Evolutionary conservation across 805 yeast genomes (phyloP).

Genomic region (Yamadazyma paraphyllophila): DNA sequence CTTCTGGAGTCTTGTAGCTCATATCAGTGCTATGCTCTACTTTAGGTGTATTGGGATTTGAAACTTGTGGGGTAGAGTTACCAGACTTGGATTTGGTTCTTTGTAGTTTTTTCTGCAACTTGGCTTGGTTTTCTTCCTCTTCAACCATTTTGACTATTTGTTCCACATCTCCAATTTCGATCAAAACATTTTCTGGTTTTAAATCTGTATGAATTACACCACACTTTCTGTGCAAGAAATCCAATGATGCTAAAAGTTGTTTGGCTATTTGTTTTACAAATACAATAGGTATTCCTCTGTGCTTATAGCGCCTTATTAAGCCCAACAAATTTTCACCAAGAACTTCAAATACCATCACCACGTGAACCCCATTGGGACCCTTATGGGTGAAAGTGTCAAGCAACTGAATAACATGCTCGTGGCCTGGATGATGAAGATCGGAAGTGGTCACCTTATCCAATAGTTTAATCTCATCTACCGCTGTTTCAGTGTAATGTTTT

Average conservation of each 20-base stretch:
- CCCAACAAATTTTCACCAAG: slow-evolving; percentile 91
- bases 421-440: slow-evolving; percentile 73
- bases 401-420: slow-evolving; percentile 73
- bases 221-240: slow-evolving; percentile 67
- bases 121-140: slow-evolving; percentile 51
- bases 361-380: slow-evolving; percentile 91
- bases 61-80: slow-evolving; percentile 11
- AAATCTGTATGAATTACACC: slow-evolving; percentile 59
- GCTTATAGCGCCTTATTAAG: slow-evolving; percentile 72
- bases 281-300: slow-evolving; percentile 73
- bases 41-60: slow-evolving; percentile 17
- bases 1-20: slow-evolving; percentile 7
- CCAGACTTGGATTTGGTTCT: slow-evolving; percentile 30
- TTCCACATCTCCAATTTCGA: slow-evolving; percentile 82
- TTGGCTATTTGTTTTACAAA: slow-evolving; percentile 80
- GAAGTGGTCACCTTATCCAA: slow-evolving; percentile 63
- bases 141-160: slow-evolving; percentile 69
- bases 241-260: slow-evolving; percentile 70
- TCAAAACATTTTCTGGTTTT: slow-evolving; percentile 59
- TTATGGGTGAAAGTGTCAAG: slow-evolving; percentile 80
- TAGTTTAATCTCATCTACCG: slow-evolving; percentile 86
- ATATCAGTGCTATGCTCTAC: slow-evolving; percentile 5
- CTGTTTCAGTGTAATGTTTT: slow-evolving; percentile 87
- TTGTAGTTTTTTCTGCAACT: slow-evolving; percentile 41
- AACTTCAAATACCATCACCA: slow-evolving; percentile 97